Evolutionary conservation across 805 yeast genomes (phyloP).

Genomic region (Candida nanaspora): DNA sequence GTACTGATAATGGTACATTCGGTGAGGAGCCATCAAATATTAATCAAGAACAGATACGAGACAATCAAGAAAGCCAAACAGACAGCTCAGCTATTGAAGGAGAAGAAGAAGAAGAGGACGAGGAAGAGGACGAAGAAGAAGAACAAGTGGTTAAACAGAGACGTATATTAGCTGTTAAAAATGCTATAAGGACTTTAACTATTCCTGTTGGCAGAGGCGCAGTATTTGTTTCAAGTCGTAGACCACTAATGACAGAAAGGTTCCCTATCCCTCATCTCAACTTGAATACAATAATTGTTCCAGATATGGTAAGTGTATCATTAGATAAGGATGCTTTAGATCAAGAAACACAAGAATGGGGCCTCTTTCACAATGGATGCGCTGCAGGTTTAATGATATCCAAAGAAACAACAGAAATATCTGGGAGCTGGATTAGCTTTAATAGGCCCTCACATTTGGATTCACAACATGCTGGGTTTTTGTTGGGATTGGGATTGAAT

Average conservation of each 20-base stretch:
- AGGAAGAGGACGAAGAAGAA: slow-evolving; percentile 28
- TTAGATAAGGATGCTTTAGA: slow-evolving; percentile 47
- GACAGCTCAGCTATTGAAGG: background rate
- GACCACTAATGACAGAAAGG: slow-evolving; percentile 79
- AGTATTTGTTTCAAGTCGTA: slow-evolving; percentile 55
- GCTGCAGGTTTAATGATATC: slow-evolving; percentile 76
- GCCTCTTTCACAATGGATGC: slow-evolving; percentile 86
- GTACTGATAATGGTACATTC: no score
- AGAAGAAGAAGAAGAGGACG: background rate
- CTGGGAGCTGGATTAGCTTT: slow-evolving; percentile 89
- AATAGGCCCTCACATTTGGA: slow-evolving; percentile 65
- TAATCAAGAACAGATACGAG: background rate
- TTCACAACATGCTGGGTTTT: slow-evolving; percentile 89
- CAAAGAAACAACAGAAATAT: slow-evolving; percentile 56
- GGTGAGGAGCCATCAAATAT: no score
- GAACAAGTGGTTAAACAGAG: slow-evolving; percentile 49
- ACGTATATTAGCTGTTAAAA: slow-evolving; percentile 48
- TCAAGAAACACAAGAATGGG: slow-evolving; percentile 61
- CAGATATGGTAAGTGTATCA: slow-evolving; percentile 55
- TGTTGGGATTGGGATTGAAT: slow-evolving; percentile 86
- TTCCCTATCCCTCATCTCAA: slow-evolving; percentile 74
- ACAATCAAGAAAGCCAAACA: background rate
- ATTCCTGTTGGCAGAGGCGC: slow-evolving; percentile 78
- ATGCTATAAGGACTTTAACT: slow-evolving; percentile 66
- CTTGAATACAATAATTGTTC: slow-evolving; percentile 56